A percentile compares a stretch with the other conserved stretches of the same genome.
Conservation (phyloP, 148 eudicot species). For the Silene latifolia region DNA sequence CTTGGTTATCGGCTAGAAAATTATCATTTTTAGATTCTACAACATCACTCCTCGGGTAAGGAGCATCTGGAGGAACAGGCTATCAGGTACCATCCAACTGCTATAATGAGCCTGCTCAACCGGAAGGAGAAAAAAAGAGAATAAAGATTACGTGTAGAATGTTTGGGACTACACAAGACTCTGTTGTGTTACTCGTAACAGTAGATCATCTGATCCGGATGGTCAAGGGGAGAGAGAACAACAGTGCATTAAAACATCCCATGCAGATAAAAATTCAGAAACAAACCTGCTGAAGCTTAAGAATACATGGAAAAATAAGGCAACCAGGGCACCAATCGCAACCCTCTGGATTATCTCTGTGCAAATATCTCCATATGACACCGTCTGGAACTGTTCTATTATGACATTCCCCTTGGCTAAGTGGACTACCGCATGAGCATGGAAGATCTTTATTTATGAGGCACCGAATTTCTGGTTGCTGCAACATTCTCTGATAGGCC, state of each 20-base stretch:
- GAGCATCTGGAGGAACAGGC: background rate
- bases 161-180: background rate
- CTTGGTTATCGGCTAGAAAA: background rate
- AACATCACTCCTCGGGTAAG: background rate
- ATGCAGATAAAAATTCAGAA: background rate
- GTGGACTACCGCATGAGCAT: constrained; percentile 94
- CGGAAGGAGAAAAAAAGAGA: background rate
- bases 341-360: constrained; percentile 79
- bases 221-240: background rate
- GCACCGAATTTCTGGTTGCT: constrained; percentile 77
- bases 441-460: constrained; percentile 89
- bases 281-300: constrained; percentile 92
- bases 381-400: constrained; percentile 76
- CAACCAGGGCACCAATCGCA: constrained; percentile 94
- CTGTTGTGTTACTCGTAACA: background rate
- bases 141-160: background rate
- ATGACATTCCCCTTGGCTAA: constrained; percentile 87
- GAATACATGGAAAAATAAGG: constrained; percentile 86
- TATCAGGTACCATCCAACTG: background rate
- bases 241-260: background rate
- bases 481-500: constrained; percentile 76
- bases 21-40: background rate
- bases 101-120: background rate
- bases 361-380: constrained; percentile 85
- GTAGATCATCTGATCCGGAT: background rate